These are phyloP conservation scores for Eucommia ulmoides DNA, from an alignment of 257 asterid species.

Conservation along the genomic window DNA sequence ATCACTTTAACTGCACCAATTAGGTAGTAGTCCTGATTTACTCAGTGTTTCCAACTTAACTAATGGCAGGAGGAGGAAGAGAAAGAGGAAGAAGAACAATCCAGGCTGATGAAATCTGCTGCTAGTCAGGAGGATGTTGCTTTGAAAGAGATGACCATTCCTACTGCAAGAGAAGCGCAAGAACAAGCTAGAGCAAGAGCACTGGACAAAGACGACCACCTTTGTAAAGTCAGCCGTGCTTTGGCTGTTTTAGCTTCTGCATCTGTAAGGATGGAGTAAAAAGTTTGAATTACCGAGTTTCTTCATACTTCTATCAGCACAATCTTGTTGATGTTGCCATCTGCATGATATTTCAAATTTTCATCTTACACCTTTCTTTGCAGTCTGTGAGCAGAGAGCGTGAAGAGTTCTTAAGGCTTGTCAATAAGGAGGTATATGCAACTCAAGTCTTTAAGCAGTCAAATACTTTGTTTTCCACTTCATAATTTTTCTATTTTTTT, in stretches of 20 bases:
- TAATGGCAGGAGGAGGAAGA: constrained; percentile 67
- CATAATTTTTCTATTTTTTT: no score
- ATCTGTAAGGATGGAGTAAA: constrained; percentile 37
- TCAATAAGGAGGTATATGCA: constrained; percentile 64
- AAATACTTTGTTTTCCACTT: no score
- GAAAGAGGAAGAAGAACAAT: constrained; percentile 41
- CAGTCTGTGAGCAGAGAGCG: constrained; percentile 92
- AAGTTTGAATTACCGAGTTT: constrained; percentile 11
- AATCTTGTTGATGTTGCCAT: no score
- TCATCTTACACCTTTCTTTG: constrained; percentile 16
- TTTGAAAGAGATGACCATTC: constrained; percentile 47
- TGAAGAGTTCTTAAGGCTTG: constrained; percentile 77
- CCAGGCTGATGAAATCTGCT: constrained; percentile 33
- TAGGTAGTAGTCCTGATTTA: background rate
- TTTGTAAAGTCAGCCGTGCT: constrained; percentile 81
- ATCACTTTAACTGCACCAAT: background rate
- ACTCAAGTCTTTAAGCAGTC: no score
- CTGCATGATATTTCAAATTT: no score
- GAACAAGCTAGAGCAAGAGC: constrained; percentile 70
- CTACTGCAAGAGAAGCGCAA: constrained; percentile 65
- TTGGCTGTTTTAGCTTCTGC: constrained; percentile 89
- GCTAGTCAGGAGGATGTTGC: constrained; percentile 48
- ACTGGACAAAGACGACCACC: constrained; percentile 64
- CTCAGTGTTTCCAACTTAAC: constrained; percentile 1
- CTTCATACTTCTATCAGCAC: no score